A percentile compares a stretch with the other conserved stretches of the same genome.
Evolutionary conservation across 352 stramenopile genomes (phyloP).

Genomic region (Globisporangium canariense): DNA sequence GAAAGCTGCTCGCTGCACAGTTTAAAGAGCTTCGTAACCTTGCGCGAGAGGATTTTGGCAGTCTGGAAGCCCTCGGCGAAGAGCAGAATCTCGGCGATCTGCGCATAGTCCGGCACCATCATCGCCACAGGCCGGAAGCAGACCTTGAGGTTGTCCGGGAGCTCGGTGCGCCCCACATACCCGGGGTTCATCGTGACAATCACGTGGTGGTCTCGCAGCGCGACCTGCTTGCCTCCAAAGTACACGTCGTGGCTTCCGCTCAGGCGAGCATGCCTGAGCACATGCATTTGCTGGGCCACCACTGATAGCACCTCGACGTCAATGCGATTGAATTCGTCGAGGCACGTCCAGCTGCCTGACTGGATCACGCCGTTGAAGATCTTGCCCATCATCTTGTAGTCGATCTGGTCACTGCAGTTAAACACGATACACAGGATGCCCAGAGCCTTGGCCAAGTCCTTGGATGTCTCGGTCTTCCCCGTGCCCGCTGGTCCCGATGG

Average conservation of each 20-base stretch:
- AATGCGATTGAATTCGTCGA: slow-evolving; percentile 91
- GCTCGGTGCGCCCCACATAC: slow-evolving; percentile 72
- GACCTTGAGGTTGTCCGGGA: slow-evolving; percentile 84
- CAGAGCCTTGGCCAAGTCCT: slow-evolving; percentile 90
- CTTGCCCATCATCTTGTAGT: slow-evolving; percentile 85
- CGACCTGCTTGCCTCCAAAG: slow-evolving; percentile 55
- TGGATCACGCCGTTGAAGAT: slow-evolving; percentile 84
- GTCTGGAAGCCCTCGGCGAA: slow-evolving; percentile 79
- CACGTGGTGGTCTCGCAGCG: slow-evolving; percentile 67
- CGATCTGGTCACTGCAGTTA: slow-evolving; percentile 96
- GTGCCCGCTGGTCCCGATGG: slow-evolving; percentile 88
- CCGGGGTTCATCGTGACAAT: slow-evolving; percentile 90
- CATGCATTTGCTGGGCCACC: slow-evolving; percentile 82
- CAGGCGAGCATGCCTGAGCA: slow-evolving; percentile 52
- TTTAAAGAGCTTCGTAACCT: slow-evolving; percentile 80
- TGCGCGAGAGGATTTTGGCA: slow-evolving; percentile 55
- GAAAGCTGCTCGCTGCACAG: slow-evolving; percentile 84
- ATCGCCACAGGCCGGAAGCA: slow-evolving; percentile 85
- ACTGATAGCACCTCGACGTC: slow-evolving; percentile 87
- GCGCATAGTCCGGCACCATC: slow-evolving; percentile 86
- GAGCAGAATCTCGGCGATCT: slow-evolving; percentile 85
- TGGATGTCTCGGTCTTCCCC: slow-evolving; percentile 94
- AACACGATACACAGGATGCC: slow-evolving; percentile 94
- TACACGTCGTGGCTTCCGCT: slow-evolving; percentile 29
- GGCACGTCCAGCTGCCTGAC: slow-evolving; percentile 75